Evolutionary conservation across 306 rosid species (phyloP).

Genomic region (Alnus glutinosa): DNA sequence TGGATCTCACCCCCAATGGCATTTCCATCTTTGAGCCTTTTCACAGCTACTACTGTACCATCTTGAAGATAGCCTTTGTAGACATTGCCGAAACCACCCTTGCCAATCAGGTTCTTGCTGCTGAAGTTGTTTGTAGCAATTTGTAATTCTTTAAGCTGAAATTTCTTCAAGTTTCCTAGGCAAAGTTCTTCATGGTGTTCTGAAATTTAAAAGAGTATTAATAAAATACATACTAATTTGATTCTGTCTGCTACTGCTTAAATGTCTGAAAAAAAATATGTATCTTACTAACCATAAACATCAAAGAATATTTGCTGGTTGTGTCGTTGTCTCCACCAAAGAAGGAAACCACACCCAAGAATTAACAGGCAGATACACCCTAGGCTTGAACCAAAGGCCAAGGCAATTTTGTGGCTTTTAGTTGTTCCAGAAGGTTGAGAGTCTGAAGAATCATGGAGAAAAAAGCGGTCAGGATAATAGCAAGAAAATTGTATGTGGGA

Average conservation of each 20-base stretch:
- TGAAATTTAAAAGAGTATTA: constrained; percentile 30
- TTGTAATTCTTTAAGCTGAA: constrained; percentile 91
- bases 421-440: constrained; percentile 51
- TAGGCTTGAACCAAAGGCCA: constrained; percentile 82
- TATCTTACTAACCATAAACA: constrained; percentile 62
- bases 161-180: constrained; percentile 85
- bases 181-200: constrained; percentile 76
- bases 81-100: constrained; percentile 96
- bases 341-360: constrained; percentile 73
- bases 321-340: constrained; percentile 87
- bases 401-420: constrained; percentile 68
- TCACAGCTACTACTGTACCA: constrained; percentile 79
- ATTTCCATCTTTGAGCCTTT: constrained; percentile 88
- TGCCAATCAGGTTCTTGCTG: constrained; percentile 81
- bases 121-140: constrained; percentile 85
- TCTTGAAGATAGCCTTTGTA: constrained; percentile 86
- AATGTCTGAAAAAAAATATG: background rate
- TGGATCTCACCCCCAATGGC: constrained; percentile 84
- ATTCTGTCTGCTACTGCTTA: background rate
- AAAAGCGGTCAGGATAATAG: constrained; percentile 7
- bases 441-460: constrained; percentile 37
- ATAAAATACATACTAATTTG: background rate
- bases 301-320: constrained; percentile 92
- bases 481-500: background rate
- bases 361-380: constrained; percentile 74